Conservation (phyloP, 129 eudicot species). For the Pulicaria dysenterica region DNA sequence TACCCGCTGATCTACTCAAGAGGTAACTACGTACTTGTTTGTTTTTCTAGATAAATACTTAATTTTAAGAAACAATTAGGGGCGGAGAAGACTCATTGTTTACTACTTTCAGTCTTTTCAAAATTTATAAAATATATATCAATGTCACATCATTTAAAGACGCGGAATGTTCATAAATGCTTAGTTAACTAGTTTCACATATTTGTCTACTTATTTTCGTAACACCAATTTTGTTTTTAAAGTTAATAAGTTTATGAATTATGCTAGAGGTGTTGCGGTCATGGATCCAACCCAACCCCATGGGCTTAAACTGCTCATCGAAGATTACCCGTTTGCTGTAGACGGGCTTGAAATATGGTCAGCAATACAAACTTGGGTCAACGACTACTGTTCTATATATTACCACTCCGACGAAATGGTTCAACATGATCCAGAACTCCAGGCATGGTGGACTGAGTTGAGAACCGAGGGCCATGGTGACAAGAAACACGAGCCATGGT, state of each 20-base stretch:
- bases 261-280: slow-evolving; percentile 48
- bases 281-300: slow-evolving; percentile 42
- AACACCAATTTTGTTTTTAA: no score
- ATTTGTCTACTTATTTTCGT: no score
- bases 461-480: slow-evolving; percentile 57
- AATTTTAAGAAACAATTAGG: no score
- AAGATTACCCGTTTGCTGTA: slow-evolving; percentile 59
- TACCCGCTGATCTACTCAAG: slow-evolving; percentile 77
- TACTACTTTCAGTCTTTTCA: no score
- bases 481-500: slow-evolving; percentile 61
- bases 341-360: slow-evolving; percentile 66
- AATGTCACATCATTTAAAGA: no score
- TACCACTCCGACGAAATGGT: slow-evolving; percentile 47
- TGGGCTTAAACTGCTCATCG: slow-evolving; percentile 44
- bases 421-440: slow-evolving; percentile 43
- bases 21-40: slow-evolving; percentile 38
- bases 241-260: no score
- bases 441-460: slow-evolving; percentile 56
- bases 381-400: slow-evolving; percentile 47
- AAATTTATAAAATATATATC: no score
- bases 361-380: slow-evolving; percentile 49
- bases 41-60: neutral
- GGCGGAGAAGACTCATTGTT: no score
- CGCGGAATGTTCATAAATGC: no score
- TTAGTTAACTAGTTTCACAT: no score